These are phyloP conservation scores for Saussurea involucrata DNA, from an alignment of 129 eudicot species.

Conservation along the genomic window DNA sequence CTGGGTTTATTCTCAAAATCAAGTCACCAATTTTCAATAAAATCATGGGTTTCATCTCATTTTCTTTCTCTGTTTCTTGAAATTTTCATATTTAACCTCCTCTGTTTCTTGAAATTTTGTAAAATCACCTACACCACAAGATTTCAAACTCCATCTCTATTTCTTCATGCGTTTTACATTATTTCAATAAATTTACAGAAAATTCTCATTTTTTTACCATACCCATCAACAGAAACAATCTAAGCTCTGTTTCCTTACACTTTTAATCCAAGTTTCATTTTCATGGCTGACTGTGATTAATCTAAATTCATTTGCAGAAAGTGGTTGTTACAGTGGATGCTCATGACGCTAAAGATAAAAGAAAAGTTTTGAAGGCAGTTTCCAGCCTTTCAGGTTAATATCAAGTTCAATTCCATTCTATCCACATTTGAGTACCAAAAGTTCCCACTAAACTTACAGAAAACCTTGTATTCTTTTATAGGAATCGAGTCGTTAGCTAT, in stretches of 20 bases:
- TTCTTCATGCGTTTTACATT: background rate
- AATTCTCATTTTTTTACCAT: background rate
- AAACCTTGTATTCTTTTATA: background rate
- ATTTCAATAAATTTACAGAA: background rate
- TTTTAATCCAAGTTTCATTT: background rate
- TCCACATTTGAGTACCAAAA: background rate
- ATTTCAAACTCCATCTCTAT: background rate
- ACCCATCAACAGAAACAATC: background rate
- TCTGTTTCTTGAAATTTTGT: background rate
- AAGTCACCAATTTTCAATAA: background rate
- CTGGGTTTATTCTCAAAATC: background rate
- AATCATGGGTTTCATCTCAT: background rate
- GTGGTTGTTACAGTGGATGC: conserved; percentile 25
- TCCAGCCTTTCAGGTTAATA: conserved; percentile 20
- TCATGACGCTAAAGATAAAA: conserved; percentile 22
- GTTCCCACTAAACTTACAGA: background rate
- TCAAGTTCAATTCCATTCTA: too few species aligned
- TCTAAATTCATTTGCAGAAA: conserved; percentile 17
- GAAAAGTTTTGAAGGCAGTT: conserved; percentile 32
- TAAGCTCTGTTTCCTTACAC: background rate
- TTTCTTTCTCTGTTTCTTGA: background rate
- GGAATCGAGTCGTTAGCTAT: conserved; percentile 36
- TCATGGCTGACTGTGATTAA: background rate
- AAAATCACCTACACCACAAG: background rate
- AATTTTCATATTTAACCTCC: background rate